Percentiles rank a stretch among this genome's conserved stretches.
These are phyloP conservation scores for Xerocomus nothofagi DNA, from an alignment of 1,284 basidiomycete genomes.

Conservation along the genomic window DNA sequence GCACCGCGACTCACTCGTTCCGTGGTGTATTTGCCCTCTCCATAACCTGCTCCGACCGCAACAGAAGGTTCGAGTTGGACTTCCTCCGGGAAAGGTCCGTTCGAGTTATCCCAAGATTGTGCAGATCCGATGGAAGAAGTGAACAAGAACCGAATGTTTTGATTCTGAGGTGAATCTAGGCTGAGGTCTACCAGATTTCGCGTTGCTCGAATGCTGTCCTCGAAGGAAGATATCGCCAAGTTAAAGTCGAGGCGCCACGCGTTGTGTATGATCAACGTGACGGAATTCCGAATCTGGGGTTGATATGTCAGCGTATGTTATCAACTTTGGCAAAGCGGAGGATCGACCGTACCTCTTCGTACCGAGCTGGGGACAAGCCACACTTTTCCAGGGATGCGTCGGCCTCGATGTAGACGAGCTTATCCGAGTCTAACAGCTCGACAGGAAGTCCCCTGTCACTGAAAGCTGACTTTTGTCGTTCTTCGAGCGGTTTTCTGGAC, in stretches of 20 bases:
- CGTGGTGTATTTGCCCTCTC: slow-evolving; percentile 37
- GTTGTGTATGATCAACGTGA: slow-evolving; percentile 32
- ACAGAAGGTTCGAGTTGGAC: slow-evolving; percentile 22
- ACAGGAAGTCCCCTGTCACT: slow-evolving; percentile 16
- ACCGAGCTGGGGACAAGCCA: slow-evolving; percentile 16
- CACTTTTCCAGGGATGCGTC: slow-evolving; percentile 23
- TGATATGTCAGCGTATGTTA: neutral
- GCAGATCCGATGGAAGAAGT: slow-evolving; percentile 35
- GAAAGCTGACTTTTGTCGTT: slow-evolving; percentile 24
- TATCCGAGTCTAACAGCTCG: slow-evolving; percentile 17
- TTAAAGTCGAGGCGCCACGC: slow-evolving; percentile 34
- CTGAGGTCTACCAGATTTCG: slow-evolving; percentile 25
- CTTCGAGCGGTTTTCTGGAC: slow-evolving; percentile 11
- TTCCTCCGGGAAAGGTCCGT: slow-evolving; percentile 37
- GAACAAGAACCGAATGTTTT: slow-evolving; percentile 35
- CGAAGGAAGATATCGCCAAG: slow-evolving; percentile 26
- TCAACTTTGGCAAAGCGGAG: neutral
- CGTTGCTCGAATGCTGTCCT: slow-evolving; percentile 20
- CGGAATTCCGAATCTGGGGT: slow-evolving; percentile 15
- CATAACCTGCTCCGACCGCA: slow-evolving; percentile 36
- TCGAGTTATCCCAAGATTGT: slow-evolving; percentile 37
- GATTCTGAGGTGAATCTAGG: slow-evolving; percentile 7
- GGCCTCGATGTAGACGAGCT: slow-evolving; percentile 28
- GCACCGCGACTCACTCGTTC: slow-evolving; percentile 32
- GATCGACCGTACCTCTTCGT: slow-evolving; percentile 13